Evolutionary conservation across 441 rosid genomes (phyloP).

Genomic region (Bruguiera hainesii): DNA sequence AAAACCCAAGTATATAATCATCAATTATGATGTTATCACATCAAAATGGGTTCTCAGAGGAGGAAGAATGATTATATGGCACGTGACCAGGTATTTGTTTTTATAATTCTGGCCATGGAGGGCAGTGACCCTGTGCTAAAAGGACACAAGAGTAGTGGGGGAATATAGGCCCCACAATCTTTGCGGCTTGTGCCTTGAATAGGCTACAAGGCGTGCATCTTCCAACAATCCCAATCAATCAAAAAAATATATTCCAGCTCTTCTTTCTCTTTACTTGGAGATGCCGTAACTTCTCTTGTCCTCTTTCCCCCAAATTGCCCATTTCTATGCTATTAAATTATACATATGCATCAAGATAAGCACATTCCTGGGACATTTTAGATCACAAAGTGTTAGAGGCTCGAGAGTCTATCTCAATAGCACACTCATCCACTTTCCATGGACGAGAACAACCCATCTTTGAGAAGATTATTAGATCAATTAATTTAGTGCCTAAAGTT

Average conservation of each 20-base stretch:
- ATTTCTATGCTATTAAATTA: no score
- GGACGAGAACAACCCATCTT: no score
- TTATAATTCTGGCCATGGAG: neutral
- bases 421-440: no score
- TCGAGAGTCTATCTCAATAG: no score
- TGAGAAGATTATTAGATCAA: no score
- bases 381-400: no score
- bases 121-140: neutral
- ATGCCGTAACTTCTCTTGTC: neutral
- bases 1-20: no score
- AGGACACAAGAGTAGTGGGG: neutral
- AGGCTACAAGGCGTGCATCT: slow-evolving; percentile 1
- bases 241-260: neutral
- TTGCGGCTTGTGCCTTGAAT: slow-evolving; percentile 1
- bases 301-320: neutral
- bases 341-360: neutral
- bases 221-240: neutral
- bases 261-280: neutral
- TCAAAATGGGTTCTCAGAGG: no score
- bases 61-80: no score
- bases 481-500: no score
- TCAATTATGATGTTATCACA: no score
- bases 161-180: neutral
- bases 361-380: neutral
- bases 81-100: neutral